Conservation (phyloP, 768 basidiomycete genomes). For the Macrolepiota dolichaula region DNA sequence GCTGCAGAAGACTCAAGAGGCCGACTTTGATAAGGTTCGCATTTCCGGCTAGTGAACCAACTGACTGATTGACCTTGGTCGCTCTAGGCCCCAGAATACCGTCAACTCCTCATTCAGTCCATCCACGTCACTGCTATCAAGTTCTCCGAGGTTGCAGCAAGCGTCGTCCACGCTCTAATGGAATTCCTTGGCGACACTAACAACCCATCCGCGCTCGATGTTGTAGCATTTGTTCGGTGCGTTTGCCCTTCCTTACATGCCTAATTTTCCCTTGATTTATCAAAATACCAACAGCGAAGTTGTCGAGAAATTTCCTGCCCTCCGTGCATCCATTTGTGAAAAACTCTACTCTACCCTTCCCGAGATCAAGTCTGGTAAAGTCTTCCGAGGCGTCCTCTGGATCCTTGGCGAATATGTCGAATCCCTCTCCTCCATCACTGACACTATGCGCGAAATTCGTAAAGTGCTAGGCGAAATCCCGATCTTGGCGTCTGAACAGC, state of each 20-base stretch:
- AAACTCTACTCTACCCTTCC: slow-evolving; percentile 78
- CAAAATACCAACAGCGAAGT: slow-evolving; percentile 60
- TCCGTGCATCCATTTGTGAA: slow-evolving; percentile 79
- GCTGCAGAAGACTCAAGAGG: slow-evolving; percentile 87
- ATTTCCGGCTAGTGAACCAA: background rate
- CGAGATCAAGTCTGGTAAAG: slow-evolving; percentile 94
- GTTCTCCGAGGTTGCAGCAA: slow-evolving; percentile 95
- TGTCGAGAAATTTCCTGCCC: slow-evolving; percentile 92
- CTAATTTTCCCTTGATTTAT: background rate
- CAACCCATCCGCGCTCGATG: slow-evolving; percentile 93
- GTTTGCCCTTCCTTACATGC: background rate
- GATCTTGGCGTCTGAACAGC: slow-evolving; percentile 88
- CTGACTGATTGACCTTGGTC: no score
- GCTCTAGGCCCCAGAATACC: slow-evolving; percentile 85
- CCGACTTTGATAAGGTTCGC: slow-evolving; percentile 85
- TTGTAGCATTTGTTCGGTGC: slow-evolving; percentile 67
- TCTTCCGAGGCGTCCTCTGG: slow-evolving; percentile 95
- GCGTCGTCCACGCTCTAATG: slow-evolving; percentile 90
- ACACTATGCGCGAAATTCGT: slow-evolving; percentile 73
- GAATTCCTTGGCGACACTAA: slow-evolving; percentile 93
- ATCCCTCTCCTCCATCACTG: slow-evolving; percentile 60
- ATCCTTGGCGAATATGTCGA: slow-evolving; percentile 96
- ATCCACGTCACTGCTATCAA: slow-evolving; percentile 96
- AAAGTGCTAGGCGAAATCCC: slow-evolving; percentile 95
- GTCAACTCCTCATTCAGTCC: slow-evolving; percentile 94